Evolutionary conservation across 805 yeast species (phyloP).

Genomic region (Myxozyma kluyveri): DNA sequence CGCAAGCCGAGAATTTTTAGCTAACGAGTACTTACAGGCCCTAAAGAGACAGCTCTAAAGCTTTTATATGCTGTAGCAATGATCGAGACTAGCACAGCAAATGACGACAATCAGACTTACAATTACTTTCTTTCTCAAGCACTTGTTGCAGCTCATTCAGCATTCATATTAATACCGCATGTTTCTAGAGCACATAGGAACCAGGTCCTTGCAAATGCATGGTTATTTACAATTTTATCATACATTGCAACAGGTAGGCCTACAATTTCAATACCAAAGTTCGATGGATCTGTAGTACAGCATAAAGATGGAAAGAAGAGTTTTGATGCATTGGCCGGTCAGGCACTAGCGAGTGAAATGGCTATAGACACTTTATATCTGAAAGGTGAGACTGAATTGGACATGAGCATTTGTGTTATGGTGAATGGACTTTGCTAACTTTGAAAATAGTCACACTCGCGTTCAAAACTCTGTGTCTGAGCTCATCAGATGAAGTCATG

Average conservation of each 20-base stretch:
- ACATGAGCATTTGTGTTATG: neutral
- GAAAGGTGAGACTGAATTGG: conserved; percentile 20
- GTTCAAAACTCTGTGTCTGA: neutral
- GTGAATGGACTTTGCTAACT: neutral
- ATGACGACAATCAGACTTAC: conserved; percentile 28
- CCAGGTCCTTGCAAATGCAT: conserved; percentile 15
- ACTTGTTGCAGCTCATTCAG: conserved; percentile 35
- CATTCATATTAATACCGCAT: conserved; percentile 16
- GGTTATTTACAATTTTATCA: conserved; percentile 26
- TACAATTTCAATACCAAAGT: conserved; percentile 1
- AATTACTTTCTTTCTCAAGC: conserved; percentile 37
- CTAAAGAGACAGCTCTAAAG: conserved; percentile 19
- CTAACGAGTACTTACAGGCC: conserved; percentile 10
- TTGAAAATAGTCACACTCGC: too few species aligned
- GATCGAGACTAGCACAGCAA: conserved; percentile 31
- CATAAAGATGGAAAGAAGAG: conserved; percentile 11
- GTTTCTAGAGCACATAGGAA: conserved; percentile 9
- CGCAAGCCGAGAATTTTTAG: conserved; percentile 26
- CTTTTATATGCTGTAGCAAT: conserved; percentile 30
- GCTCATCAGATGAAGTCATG: neutral
- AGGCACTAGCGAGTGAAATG: conserved; percentile 17
- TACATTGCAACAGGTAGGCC: conserved; percentile 20
- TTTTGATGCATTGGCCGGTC: conserved; percentile 23
- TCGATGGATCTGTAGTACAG: conserved; percentile 10
- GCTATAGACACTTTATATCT: conserved; percentile 26